These are phyloP conservation scores for Acanthamoeba sp. DNA, from an alignment of 208 protist genomes.

Conservation along the genomic window DNA sequence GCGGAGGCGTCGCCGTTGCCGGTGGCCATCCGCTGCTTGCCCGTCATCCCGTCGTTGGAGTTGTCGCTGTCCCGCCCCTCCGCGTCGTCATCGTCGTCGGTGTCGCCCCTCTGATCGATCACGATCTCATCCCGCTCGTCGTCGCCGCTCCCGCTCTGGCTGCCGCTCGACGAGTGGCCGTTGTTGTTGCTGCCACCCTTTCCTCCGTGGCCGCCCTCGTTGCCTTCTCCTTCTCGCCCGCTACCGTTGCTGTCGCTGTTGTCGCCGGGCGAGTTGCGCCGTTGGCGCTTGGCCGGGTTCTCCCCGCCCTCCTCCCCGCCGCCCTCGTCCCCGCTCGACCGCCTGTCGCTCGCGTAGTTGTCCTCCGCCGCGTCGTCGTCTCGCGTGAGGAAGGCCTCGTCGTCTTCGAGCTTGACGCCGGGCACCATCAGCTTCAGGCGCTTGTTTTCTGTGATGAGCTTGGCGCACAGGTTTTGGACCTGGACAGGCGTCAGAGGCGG, in stretches of 20 bases:
- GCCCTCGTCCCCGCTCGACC: neutral
- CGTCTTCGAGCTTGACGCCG: constrained; percentile 47
- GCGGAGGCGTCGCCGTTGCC: neutral
- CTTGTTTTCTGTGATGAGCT: constrained; percentile 71
- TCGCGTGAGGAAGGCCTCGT: constrained; percentile 17
- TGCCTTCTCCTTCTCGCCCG: constrained; percentile 26
- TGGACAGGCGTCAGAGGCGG: neutral
- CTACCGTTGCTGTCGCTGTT: constrained; percentile 11
- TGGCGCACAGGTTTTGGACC: constrained; percentile 67
- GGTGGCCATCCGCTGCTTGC: neutral
- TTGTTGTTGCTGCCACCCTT: neutral
- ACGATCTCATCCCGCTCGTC: neutral
- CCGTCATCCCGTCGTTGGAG: neutral
- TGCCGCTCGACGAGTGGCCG: neutral
- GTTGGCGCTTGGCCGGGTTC: neutral
- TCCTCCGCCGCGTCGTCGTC: neutral
- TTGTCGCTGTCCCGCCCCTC: constrained; percentile 54
- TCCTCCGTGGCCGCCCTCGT: neutral
- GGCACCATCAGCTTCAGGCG: neutral
- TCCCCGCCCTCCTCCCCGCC: neutral
- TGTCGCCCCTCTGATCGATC: neutral
- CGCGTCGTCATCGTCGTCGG: neutral
- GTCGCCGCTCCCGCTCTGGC: constrained; percentile 9
- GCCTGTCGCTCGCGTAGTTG: neutral
- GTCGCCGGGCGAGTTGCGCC: constrained; percentile 23